phyloP scores from a whole-genome alignment of 345 rosid genomes.

The Cardamine chenopodiifolia region DNA sequence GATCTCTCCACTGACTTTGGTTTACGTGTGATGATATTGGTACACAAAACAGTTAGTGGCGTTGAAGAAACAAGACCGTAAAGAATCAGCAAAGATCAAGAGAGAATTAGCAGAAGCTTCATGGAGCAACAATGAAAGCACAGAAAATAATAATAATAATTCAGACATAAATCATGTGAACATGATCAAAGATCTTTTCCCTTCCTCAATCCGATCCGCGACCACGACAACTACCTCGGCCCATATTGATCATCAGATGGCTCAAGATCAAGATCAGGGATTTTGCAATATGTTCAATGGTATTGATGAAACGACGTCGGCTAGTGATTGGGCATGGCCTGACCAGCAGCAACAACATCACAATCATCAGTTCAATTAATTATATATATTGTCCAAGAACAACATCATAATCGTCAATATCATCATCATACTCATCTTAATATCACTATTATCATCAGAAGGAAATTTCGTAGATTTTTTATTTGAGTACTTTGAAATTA shows the following conservation, averaged over 20 bases:
- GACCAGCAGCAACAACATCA: conserved; percentile 65
- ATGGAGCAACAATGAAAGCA: conserved; percentile 77
- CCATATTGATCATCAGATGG: conserved; percentile 54
- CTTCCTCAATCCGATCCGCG: conserved; percentile 56
- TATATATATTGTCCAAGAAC: conserved; percentile 16
- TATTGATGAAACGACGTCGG: conserved; percentile 66
- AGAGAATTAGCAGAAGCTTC: conserved; percentile 63
- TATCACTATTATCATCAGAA: conserved; percentile 27
- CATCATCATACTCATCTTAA: conserved; percentile 22
- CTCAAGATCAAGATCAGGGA: conserved; percentile 63
- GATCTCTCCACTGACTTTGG: conserved; percentile 31
- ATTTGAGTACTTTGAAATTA: conserved; percentile 28
- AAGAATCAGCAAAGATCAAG: conserved; percentile 50
- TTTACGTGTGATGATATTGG: conserved; percentile 32
- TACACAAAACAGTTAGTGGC: conserved; percentile 53
- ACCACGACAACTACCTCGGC: conserved; percentile 48
- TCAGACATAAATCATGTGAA: conserved; percentile 56
- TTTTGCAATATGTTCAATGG: conserved; percentile 73
- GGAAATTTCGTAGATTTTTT: conserved; percentile 28
- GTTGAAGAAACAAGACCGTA: conserved; percentile 58
- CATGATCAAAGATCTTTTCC: conserved; percentile 53
- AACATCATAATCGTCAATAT: conserved; percentile 15
- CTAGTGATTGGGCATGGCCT: conserved; percentile 72
- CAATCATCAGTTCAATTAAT: conserved; percentile 43
- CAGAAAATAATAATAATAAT: conserved; percentile 51